Percentiles rank a stretch among this genome's conserved stretches.
Evolutionary conservation across 2,329 filamentous ascomycete genomes (phyloP).

Genomic region (Alternaria novae-zelandiae): DNA sequence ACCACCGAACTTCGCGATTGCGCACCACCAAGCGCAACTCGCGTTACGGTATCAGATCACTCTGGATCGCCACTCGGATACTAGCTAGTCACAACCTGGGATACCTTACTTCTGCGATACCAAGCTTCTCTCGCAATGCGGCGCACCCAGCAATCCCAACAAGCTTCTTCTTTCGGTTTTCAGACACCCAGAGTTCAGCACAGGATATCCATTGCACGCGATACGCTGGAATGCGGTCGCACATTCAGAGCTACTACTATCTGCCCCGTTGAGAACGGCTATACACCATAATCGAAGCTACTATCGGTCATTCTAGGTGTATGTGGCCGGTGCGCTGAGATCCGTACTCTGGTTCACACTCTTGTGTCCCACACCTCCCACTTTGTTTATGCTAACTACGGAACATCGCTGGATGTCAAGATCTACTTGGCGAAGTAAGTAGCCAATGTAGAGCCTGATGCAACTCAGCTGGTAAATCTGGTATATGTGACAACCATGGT

Average conservation of each 20-base stretch:
- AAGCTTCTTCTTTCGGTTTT: not conserved
- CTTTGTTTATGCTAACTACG: not conserved
- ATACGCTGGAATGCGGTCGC: not conserved
- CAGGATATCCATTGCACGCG: not conserved
- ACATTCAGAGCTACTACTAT: not conserved
- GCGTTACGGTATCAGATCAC: not conserved
- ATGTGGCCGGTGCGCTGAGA: not conserved
- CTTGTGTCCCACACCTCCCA: not conserved
- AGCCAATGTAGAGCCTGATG: not conserved
- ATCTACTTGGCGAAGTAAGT: not conserved
- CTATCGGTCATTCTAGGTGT: not conserved
- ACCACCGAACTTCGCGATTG: not conserved
- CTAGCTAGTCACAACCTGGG: not conserved
- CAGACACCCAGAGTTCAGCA: not conserved
- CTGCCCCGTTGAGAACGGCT: not conserved
- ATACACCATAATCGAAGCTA: not conserved
- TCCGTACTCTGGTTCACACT: not conserved
- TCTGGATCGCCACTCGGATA: not conserved
- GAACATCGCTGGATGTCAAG: not conserved
- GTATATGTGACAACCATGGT: not conserved
- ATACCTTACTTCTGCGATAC: not conserved
- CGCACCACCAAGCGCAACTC: not conserved
- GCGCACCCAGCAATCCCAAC: not conserved
- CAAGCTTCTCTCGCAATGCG: not conserved
- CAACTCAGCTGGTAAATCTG: not conserved